Conservation (phyloP, 1,284 basidiomycete species). For the Spongiforma sp. region DNA sequence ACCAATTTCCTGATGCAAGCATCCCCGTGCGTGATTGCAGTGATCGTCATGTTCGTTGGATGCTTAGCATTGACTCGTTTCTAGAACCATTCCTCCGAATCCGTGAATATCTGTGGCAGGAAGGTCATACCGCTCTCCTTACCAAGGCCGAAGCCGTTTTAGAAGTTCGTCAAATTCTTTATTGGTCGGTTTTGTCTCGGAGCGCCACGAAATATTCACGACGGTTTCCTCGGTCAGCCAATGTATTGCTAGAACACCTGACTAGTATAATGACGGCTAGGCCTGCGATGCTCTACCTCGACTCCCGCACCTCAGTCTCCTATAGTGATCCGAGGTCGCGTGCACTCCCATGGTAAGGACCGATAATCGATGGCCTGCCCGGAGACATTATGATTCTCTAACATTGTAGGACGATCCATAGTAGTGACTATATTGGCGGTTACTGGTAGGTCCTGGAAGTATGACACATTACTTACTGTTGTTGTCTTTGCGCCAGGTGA, state of each 20-base stretch:
- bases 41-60: background rate
- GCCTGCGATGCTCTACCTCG: too few species aligned
- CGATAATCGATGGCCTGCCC: too few species aligned
- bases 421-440: slow-evolving; percentile 2
- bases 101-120: slow-evolving; percentile 99
- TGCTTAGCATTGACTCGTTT: slow-evolving; percentile 29
- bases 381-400: too few species aligned
- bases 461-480: slow-evolving; percentile 1
- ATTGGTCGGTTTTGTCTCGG: too few species aligned
- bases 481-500: background rate
- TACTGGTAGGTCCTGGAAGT: background rate
- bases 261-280: too few species aligned
- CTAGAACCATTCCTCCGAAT: slow-evolving; percentile 97
- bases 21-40: slow-evolving; percentile 71
- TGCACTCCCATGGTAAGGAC: too few species aligned
- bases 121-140: slow-evolving; percentile 96
- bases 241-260: too few species aligned
- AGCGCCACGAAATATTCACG: too few species aligned
- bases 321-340: too few species aligned
- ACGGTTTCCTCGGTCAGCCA: too few species aligned
- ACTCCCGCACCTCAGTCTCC: too few species aligned
- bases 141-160: slow-evolving; percentile 89
- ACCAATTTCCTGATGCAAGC: slow-evolving; percentile 73
- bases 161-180: slow-evolving; percentile 94
- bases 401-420: background rate